Conservation (phyloP, 192 early-diverging fungal species). For the Entrophospora sp. region DNA sequence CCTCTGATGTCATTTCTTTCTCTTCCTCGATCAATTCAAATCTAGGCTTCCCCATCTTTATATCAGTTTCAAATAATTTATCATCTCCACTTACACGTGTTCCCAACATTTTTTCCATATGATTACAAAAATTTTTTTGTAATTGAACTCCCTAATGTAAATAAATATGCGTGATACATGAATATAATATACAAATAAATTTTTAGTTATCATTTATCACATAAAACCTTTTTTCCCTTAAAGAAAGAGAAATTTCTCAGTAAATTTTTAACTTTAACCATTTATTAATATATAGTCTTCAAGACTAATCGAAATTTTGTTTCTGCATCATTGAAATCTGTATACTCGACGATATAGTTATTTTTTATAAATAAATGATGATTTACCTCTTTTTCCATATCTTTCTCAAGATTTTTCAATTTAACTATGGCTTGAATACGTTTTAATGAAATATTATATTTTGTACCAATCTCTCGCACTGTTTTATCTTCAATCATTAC, state of each 20-base stretch:
- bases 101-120: conserved; percentile 82
- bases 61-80: conserved; percentile 43
- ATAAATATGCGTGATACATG: background rate
- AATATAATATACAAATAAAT: conserved; percentile 8
- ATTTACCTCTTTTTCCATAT: conserved; percentile 58
- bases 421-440: conserved; percentile 86
- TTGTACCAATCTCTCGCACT: conserved; percentile 60
- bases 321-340: background rate
- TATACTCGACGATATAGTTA: background rate
- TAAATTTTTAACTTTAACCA: background rate
- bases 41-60: conserved; percentile 59
- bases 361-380: background rate
- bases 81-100: conserved; percentile 40
- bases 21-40: conserved; percentile 81
- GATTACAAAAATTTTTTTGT: conserved; percentile 61
- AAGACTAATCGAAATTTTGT: conserved; percentile 16
- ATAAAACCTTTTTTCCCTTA: background rate
- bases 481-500: conserved; percentile 57
- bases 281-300: background rate
- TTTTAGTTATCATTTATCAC: background rate
- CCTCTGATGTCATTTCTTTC: conserved; percentile 53
- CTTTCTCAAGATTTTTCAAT: conserved; percentile 70
- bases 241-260: background rate
- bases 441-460: conserved; percentile 67
- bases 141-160: conserved; percentile 35